Evolutionary conservation across 2,329 filamentous ascomycete species (phyloP), one percentile per base, ranked within the genome.

Genomic region (Ramularia collo-cygni): DNA sequence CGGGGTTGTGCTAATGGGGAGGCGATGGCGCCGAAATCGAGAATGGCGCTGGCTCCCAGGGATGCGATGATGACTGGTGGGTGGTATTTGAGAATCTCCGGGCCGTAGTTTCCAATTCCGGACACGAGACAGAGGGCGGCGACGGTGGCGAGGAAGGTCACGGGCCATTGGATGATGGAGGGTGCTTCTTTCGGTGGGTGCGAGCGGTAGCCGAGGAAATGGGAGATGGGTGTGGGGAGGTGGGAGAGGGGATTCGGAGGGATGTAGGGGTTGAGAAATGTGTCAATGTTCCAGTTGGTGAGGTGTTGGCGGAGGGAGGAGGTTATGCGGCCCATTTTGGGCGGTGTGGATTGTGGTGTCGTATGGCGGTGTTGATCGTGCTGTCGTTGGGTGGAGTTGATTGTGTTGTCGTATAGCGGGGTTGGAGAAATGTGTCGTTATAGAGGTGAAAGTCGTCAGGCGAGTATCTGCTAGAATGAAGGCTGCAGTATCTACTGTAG

Each of bases 201-300:
- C 28, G 55, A 57, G 16, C 68, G 56, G 43, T 69, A 65, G 3
- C 69, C 69, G 2, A 93, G 64, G 51, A 86, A 83, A 50, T 78
- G 75, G 14, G 84, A 75, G 14, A 92, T 57, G 0, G 75, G 74
- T 33, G 68, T 69, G 0, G 87, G 88, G 1, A 94, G 57, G 31
- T 68, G 64, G 18, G 73, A 65, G 59, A 85, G 74, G 51, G 75
- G 76, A 28, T 82, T 81, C 10, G 74, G 67, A 7, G 83, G 83
- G 16, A 93, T 57, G 44, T 78, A 70, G 2, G 73, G 82, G 59
- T 90, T 87, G 36, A 93, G 59, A 58, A 81, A 77, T n/a, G 64
- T 65, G 68, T 95, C 88, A 48, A 94, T 75, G 63, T 92, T 77
- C 63, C 93, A 78, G 55, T 81, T 70, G 48, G 63, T 47, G 15